Conservation (phyloP, 441 rosid genomes). For the Macaranga tanarius region DNA sequence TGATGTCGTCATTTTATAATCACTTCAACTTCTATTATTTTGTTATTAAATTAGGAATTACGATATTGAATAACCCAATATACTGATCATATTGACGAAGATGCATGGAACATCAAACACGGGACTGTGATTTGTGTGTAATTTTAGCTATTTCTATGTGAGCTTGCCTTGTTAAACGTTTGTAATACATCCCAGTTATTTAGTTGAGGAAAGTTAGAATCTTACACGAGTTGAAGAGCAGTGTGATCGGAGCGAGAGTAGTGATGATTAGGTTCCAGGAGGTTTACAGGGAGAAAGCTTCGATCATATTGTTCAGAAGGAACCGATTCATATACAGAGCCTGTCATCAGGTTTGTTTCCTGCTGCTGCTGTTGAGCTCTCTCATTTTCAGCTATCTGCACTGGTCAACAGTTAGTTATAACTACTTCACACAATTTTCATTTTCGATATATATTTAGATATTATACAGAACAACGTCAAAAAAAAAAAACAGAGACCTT, state of each 20-base stretch:
- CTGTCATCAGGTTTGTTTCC: conserved; percentile 45
- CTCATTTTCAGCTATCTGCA: conserved; percentile 66
- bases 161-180: background rate
- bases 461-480: background rate
- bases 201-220: conserved; percentile 6
- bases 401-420: background rate
- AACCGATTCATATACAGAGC: conserved; percentile 39
- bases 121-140: background rate
- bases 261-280: conserved; percentile 61
- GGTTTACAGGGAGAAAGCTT: conserved; percentile 58
- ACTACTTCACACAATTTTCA: background rate
- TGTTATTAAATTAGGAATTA: no score
- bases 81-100: no score
- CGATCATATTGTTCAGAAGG: conserved; percentile 51
- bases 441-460: background rate
- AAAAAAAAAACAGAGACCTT: conserved; percentile 42
- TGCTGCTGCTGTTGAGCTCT: conserved; percentile 35
- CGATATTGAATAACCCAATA: no score
- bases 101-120: no score
- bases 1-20: no score
- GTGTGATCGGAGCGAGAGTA: conserved; percentile 58
- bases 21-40: no score
- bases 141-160: no score
- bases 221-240: conserved; percentile 80
- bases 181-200: background rate